Conservation (phyloP, 169 alveolate genomes). For the Cryptosporidium ubiquitum region DNA sequence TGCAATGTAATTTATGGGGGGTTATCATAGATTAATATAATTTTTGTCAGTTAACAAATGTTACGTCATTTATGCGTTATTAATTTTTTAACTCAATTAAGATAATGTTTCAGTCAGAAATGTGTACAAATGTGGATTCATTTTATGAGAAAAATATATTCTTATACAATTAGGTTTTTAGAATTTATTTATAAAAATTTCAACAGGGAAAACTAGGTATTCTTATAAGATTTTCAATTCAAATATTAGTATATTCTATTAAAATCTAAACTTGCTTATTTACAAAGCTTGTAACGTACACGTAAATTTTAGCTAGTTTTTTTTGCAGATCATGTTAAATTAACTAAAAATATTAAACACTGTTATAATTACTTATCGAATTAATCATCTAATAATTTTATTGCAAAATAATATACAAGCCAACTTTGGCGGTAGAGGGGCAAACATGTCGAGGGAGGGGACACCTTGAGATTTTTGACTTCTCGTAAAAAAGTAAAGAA, state of each 20-base stretch:
- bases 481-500: conserved; percentile 29
- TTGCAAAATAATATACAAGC: not conserved
- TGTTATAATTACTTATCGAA: no score
- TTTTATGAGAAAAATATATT: no score
- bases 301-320: no score
- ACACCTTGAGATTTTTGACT: conserved; percentile 31
- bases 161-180: no score
- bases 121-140: not conserved
- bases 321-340: no score
- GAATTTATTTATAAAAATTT: no score
- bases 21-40: not conserved
- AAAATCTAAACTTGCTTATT: no score
- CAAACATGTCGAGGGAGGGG: conserved; percentile 40
- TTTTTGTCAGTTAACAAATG: not conserved
- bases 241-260: no score
- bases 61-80: not conserved
- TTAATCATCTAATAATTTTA: not conserved
- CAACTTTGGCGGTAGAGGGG: not conserved
- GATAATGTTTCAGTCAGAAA: not conserved
- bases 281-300: no score
- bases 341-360: no score
- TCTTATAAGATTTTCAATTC: not conserved
- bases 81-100: no score
- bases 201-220: not conserved
- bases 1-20: not conserved